phyloP scores from a whole-genome alignment of 352 stramenopile species.

The Phytophthora crassamura region DNA sequence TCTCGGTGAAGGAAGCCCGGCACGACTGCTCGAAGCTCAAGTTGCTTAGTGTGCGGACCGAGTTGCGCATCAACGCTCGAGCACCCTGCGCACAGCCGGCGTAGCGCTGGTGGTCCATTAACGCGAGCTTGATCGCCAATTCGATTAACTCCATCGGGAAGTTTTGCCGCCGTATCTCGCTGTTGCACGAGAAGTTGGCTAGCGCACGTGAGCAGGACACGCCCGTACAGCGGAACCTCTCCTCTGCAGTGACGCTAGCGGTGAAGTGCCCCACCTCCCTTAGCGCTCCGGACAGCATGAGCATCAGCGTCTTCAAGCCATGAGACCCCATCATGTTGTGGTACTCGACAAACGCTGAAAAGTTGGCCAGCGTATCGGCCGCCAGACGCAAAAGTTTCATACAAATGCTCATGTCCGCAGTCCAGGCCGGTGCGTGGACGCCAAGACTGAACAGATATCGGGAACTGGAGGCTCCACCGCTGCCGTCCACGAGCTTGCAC shows the following conservation, averaged over 20 bases:
- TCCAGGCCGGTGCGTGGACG: constrained; percentile 17
- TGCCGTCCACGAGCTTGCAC: constrained; percentile 53
- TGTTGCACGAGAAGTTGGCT: constrained; percentile 75
- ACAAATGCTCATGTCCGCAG: constrained; percentile 23
- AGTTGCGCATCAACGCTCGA: constrained; percentile 58
- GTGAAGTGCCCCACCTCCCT: constrained; percentile 53
- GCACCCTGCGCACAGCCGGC: constrained; percentile 24
- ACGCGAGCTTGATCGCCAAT: constrained; percentile 51
- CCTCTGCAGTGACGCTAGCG: constrained; percentile 42
- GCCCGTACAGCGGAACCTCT: constrained; percentile 51
- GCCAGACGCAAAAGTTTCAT: constrained; percentile 57
- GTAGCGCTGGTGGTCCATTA: constrained; percentile 52
- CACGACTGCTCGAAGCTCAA: constrained; percentile 66
- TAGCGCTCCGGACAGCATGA: constrained; percentile 55
- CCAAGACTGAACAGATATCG: constrained; percentile 18
- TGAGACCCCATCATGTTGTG: constrained; percentile 55
- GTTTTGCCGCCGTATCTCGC: constrained; percentile 55
- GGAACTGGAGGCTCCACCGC: constrained; percentile 26
- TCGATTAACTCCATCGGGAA: constrained; percentile 66
- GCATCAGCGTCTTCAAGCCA: constrained; percentile 56
- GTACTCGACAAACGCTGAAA: constrained; percentile 71
- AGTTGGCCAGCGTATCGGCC: constrained; percentile 69
- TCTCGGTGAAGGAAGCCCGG: constrained; percentile 60
- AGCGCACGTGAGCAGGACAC: constrained; percentile 65
- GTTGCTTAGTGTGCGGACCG: constrained; percentile 64